phyloP scores from a whole-genome alignment of 2,329 filamentous ascomycete genomes.

The Ascochyta viciae-villosae region DNA sequence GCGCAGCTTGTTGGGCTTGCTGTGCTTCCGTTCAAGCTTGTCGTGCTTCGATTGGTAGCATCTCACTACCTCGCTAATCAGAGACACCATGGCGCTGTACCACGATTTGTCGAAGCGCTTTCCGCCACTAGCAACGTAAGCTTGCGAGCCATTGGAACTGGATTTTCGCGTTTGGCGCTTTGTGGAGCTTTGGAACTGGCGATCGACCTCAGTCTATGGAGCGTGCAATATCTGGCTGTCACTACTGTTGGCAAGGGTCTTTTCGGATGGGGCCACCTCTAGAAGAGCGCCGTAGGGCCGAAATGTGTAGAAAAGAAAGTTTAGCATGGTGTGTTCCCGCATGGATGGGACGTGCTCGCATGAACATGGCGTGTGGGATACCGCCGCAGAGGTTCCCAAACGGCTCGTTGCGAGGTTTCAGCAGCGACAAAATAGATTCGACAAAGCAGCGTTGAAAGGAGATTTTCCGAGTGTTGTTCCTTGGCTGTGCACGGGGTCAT shows the following conservation, averaged over 20 bases:
- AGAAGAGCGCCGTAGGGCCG: neutral
- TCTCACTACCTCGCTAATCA: conserved; percentile 36
- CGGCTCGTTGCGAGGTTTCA: neutral
- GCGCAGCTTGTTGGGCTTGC: conserved; percentile 40
- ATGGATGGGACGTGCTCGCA: neutral
- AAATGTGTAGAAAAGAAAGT: neutral
- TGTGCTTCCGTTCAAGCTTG: conserved; percentile 41
- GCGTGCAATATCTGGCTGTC: conserved; percentile 41
- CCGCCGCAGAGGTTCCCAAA: neutral
- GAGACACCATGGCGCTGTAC: conserved; percentile 1
- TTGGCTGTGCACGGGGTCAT: neutral
- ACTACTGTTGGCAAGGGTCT: conserved; percentile 36
- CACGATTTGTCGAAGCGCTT: conserved; percentile 20
- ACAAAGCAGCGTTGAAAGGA: neutral
- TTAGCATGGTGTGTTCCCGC: neutral
- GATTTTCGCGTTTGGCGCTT: conserved; percentile 42
- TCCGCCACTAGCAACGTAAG: conserved; percentile 18
- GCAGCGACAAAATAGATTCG: neutral
- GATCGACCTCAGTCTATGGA: conserved; percentile 46
- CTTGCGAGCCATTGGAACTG: conserved; percentile 29
- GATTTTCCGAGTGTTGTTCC: neutral
- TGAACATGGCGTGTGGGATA: neutral
- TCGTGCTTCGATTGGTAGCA: conserved; percentile 41
- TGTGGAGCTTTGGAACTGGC: conserved; percentile 41
- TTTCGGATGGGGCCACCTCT: conserved; percentile 48